A percentile compares a stretch with the other conserved stretches of the same genome.
Evolutionary conservation across 140 eudicot genomes (phyloP).

Genomic region (Erigeron philadelphicus): DNA sequence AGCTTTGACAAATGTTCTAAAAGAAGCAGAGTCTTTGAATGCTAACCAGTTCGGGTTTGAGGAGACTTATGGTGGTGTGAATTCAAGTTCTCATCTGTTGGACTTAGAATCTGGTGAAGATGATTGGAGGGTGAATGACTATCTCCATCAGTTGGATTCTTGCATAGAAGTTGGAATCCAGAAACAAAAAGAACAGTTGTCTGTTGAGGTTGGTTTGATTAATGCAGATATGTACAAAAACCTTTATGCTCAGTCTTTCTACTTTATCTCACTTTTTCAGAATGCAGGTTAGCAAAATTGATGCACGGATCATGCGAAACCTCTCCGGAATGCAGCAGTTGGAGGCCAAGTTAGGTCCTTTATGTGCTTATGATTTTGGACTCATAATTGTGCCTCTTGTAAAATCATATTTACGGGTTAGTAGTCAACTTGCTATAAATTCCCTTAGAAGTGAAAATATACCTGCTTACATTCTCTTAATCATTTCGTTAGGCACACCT

Average conservation of each 20-base stretch:
- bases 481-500: slow-evolving; percentile 52
- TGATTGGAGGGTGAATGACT: slow-evolving; percentile 77
- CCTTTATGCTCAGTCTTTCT: slow-evolving; percentile 18
- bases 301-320: slow-evolving; percentile 69
- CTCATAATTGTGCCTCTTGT: slow-evolving; percentile 67
- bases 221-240: background rate
- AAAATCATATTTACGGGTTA: slow-evolving; percentile 78
- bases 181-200: slow-evolving; percentile 75
- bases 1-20: slow-evolving; percentile 62
- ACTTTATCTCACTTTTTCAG: slow-evolving; percentile 38
- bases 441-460: background rate
- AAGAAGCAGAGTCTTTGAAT: slow-evolving; percentile 80
- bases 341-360: slow-evolving; percentile 69
- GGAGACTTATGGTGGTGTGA: slow-evolving; percentile 55
- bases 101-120: slow-evolving; percentile 87
- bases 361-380: slow-evolving; percentile 62
- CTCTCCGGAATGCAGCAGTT: slow-evolving; percentile 73
- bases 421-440: slow-evolving; percentile 29
- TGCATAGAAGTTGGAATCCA: slow-evolving; percentile 79
- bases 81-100: slow-evolving; percentile 41
- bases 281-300: slow-evolving; percentile 93
- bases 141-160: slow-evolving; percentile 66
- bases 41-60: slow-evolving; percentile 65
- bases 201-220: slow-evolving; percentile 64
- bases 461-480: slow-evolving; percentile 9